Conservation (phyloP, 768 basidiomycete species). For the Porpolomopsis calyptriformis region DNA sequence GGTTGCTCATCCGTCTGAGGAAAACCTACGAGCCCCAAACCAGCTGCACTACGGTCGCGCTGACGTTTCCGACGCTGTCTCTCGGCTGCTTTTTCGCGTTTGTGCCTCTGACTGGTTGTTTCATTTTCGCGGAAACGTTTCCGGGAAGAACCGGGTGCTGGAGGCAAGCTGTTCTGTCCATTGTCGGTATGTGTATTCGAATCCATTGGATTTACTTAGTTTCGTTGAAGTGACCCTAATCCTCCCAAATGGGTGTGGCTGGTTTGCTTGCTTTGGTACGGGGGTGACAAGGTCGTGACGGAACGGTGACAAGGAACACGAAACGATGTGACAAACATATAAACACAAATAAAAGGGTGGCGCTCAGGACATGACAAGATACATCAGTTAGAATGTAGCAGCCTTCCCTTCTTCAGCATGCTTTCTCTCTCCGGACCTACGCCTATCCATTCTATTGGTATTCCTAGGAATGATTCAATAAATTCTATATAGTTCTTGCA, state of each 20-base stretch:
- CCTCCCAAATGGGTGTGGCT: neutral
- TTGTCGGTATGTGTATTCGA: constrained; percentile 2
- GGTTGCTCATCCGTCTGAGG: constrained; percentile 24
- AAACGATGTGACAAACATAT: too few relatives aligned
- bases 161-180: neutral
- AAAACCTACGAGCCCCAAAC: constrained; percentile 33
- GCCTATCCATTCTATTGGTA: constrained; percentile 86
- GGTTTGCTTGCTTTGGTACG: neutral
- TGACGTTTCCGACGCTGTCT: constrained; percentile 77
- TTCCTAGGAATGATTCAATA: constrained; percentile 64
- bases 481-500: constrained; percentile 82
- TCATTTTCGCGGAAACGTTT: constrained; percentile 66
- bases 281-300: constrained; percentile 9
- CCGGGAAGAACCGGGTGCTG: constrained; percentile 20
- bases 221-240: neutral
- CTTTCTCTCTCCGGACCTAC: constrained; percentile 80
- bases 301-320: constrained; percentile 5
- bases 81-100: constrained; percentile 82
- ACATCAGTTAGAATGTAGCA: too few relatives aligned
- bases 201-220: neutral
- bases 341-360: too few relatives aligned
- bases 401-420: constrained; percentile 38
- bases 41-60: constrained; percentile 38
- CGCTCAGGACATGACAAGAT: too few relatives aligned
- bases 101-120: constrained; percentile 59